Evolutionary conservation across 1,284 basidiomycete species (phyloP), one percentile per base, ranked within the genome.

Genomic region (Ganoderma meredithae): DNA sequence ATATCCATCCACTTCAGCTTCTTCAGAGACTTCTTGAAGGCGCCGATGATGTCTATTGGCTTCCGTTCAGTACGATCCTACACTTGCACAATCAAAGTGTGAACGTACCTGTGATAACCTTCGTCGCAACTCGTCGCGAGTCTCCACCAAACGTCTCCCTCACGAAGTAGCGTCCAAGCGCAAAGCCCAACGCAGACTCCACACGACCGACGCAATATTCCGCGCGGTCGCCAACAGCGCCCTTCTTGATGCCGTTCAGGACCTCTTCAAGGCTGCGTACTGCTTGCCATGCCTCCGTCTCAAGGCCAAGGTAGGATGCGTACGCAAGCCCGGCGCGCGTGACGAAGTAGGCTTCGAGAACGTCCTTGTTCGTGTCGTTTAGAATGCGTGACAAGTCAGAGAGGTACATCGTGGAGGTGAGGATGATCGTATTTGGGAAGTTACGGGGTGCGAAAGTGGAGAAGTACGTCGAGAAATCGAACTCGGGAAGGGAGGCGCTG

Each of bases 1-100:
- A 90, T 80, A 79, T 99, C 97, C 91, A 99, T 95, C 97, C 97
- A 99, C 58, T 91, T 85, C 63, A 99, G 86, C 65, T 89, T 81
- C 15, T 86, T 82, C 13, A 99, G 83, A 17, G 95, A 95, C 31
- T 82, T 81, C 79, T 96, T 91, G 86, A 99, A 99, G 0, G 95
- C 86, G 22, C 86, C 79, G 67, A 99, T 90, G 73, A 98, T 94
- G 65, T 93, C 93, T 90, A 69, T 59, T 3, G 22, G 22, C 31
- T 31, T 31, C 66, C 67, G 41, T 13, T 62, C 33, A 39, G 17
- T 12, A 19, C 9, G 22, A 7, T n/a, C 6, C 8, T 40, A 4
- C 10, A 62, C 63, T 43, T 44, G 39, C 47, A 31, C 19, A 31
- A 27, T 41, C 49, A 41, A 49, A 19, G 58, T 17, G 31, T 39